Evolutionary conservation across 441 rosid genomes (phyloP), one percentile per base, ranked within the genome.

Genomic region (Omphalea diandra): DNA sequence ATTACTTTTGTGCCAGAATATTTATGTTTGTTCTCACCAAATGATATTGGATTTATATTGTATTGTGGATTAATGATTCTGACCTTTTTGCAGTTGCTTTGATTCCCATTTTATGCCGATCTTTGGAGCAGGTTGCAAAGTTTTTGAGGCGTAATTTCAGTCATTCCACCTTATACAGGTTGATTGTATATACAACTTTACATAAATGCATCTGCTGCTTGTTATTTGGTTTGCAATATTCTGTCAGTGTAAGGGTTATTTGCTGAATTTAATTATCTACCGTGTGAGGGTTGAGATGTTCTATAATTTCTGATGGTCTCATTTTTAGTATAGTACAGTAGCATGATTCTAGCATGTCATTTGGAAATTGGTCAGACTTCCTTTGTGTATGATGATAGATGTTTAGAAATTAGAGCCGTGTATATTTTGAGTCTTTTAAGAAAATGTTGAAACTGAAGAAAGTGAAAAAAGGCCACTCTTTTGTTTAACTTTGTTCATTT

Each of bases 151-250:
- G 82, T 59, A 90, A 95, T 73, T 95, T 95, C 63, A 79, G 70
- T 67, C 82, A 93, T 54, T 95, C 99, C 78, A 82, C 82, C 75
- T 82, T 95, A 75, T 95, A 95, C 82, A 86, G 97, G 99, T 95
- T 75, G 26, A 44, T 36, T 35, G 33, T 9, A 12, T 32, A 52
- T 59, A 20, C 29, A 4, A 27, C 52, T 73, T 71, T 33, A 70
- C 41, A 44, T 36, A 47, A 47, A 53, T 67, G 65, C 17, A 11
- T 55, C 35, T 56, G 31, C 35, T 59, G 15, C 4, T 22, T 2
- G 29, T n/a, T 63, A 12, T 68, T 43, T 43, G 41, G 20, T 55
- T 71, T 7, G 36, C 32, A 8, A 52, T n/a, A n/a, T n/a, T n/a
- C n/a, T n/a, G n/a, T n/a, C n/a, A n/a, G n/a, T n/a, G n/a, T n/a